Base-by-base conservation (phyloP, 176 grass and related monocot genomes). In the Zea luxurians region DNA sequence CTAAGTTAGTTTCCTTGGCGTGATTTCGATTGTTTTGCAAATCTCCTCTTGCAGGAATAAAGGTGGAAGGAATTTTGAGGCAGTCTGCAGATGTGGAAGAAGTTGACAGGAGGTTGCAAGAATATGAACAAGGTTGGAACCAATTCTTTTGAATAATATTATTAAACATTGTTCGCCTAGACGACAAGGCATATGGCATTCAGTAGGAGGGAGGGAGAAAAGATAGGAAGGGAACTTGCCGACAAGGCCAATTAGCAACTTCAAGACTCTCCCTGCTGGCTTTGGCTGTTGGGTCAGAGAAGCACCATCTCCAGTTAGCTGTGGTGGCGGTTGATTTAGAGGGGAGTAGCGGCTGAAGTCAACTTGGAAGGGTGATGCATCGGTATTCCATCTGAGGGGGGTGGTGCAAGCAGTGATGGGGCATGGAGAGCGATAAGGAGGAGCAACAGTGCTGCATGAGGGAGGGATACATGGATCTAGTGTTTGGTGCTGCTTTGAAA, bases 71-170 rank as follows among this genome's bases (percentile, higher is more conserved):
- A 68, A 93, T 99, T 75, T 88, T 99, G 79, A 88, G 96, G 17
- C 96, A 99, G 86, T 85, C 96, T 78, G 96, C 96, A 49, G 96
- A 99, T 82, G 96, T 99, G 68, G 96, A 99, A 80, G 96, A 99
- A 84, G 92, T 99, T 55, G 90, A 96, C 84, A 40, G 65, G 83
- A 96, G 96, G 79, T 72, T 99, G 61, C 86, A 91, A 64, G 96
- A 96, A 83, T 99, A 96, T 74, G 96, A 99, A 71, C 90, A 99
- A 96, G 96, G 96, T 99, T 84, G 83, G 37, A 43, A 38, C 10
- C 37, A 78, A 76, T 90, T 77, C 50, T 66, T 75, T 76, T 77
- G 35, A 84, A 78, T 77, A 68, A 1, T 64, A 71, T 74, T 44
- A 3, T 65, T 50, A 81, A 75, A 9, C 46, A 71, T 48, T 50